Evolutionary conservation across 2,329 filamentous ascomycete genomes (phyloP).

Genomic region (Fusarium liriodendri): DNA sequence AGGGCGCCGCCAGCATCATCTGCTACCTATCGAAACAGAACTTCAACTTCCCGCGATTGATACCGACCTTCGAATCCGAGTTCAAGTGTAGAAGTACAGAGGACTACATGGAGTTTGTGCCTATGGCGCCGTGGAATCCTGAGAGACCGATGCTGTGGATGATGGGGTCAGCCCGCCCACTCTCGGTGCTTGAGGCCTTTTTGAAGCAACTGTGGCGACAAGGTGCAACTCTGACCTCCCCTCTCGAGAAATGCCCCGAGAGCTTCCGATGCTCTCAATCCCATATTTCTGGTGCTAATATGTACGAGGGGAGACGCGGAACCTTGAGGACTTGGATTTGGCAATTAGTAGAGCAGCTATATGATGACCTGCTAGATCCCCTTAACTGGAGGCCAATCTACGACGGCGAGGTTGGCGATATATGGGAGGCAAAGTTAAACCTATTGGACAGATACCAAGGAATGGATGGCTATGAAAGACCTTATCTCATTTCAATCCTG

Average conservation of each 20-base stretch:
- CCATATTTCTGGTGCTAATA: accelerated
- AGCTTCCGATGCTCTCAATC: neutral
- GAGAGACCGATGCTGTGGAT: neutral
- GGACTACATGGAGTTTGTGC: no score
- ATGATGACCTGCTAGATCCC: neutral
- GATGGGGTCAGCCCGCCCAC: neutral
- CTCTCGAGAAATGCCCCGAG: neutral
- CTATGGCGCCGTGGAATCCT: no score
- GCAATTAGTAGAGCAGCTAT: neutral
- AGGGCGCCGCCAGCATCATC: neutral
- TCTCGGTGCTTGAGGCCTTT: neutral
- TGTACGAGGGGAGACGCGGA: no score
- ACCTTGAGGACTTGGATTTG: neutral
- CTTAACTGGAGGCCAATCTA: neutral
- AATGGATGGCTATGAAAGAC: neutral
- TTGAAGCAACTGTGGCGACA: neutral
- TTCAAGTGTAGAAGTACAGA: no score
- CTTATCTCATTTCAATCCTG: neutral
- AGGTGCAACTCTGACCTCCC: neutral
- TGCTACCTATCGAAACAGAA: neutral
- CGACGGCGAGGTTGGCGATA: neutral
- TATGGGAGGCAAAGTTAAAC: slow-evolving; percentile 4
- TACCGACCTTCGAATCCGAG: no score
- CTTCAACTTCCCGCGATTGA: neutral
- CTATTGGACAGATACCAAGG: slow-evolving; percentile 2